Percentiles rank a stretch among this genome's conserved stretches.
Evolutionary conservation across 2,329 filamentous ascomycete genomes (phyloP).

Genomic region (Claviceps digitariae): DNA sequence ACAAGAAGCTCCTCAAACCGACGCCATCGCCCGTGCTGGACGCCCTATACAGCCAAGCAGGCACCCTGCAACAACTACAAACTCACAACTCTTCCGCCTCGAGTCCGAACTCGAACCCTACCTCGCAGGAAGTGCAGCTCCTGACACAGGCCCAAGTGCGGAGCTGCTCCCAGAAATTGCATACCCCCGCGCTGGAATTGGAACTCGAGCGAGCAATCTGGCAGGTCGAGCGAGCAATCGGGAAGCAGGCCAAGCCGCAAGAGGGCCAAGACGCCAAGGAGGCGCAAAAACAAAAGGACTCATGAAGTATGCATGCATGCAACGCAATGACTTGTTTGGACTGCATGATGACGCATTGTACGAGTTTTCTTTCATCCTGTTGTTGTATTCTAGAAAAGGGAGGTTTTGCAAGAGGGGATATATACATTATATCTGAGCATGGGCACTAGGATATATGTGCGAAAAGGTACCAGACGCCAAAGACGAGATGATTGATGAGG

Average conservation of each 20-base stretch:
- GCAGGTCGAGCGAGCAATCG: constrained; percentile 48
- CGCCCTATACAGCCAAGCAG: constrained; percentile 50
- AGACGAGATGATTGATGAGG: neutral
- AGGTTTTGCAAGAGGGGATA: too few relatives aligned
- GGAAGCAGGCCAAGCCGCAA: constrained; percentile 17
- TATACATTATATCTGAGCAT: too few relatives aligned
- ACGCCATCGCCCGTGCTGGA: constrained; percentile 59
- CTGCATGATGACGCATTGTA: neutral
- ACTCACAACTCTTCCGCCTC: neutral
- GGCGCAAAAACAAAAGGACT: neutral
- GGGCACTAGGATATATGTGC: too few relatives aligned
- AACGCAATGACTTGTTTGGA: neutral
- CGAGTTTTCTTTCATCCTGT: neutral
- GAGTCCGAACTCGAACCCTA: too few relatives aligned
- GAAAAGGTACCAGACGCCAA: too few relatives aligned
- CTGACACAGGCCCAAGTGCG: constrained; percentile 40
- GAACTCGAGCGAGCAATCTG: constrained; percentile 65
- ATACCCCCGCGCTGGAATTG: constrained; percentile 55
- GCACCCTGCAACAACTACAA: constrained; percentile 3
- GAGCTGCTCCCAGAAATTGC: constrained; percentile 45
- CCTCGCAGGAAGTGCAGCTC: constrained; percentile 22
- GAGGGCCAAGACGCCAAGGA: neutral
- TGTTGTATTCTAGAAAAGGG: neutral
- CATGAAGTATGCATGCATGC: neutral
- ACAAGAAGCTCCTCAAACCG: constrained; percentile 55